A percentile compares a stretch with the other conserved stretches of the same genome.
phyloP scores from a whole-genome alignment of 2,329 filamentous ascomycete genomes.

The Sporothrix schenckii region DNA sequence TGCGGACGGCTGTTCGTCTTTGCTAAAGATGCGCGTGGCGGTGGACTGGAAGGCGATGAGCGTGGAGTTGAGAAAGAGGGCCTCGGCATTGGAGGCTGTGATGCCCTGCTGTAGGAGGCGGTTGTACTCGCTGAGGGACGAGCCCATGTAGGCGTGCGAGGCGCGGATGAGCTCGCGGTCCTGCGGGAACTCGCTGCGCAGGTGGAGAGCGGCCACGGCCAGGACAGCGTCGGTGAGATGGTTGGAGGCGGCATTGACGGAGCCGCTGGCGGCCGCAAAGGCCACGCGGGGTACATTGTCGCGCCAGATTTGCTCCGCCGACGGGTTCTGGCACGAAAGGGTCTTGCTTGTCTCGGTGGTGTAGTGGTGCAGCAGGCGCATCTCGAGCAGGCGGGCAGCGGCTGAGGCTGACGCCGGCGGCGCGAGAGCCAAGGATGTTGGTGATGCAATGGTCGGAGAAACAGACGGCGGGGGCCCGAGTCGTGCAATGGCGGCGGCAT shows the following conservation, averaged over 20 bases:
- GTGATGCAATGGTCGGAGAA: constrained; percentile 44
- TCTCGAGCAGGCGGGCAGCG: constrained; percentile 57
- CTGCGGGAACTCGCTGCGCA: constrained; percentile 59
- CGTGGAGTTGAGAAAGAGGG: constrained; percentile 64
- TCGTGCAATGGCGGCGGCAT: constrained; percentile 23
- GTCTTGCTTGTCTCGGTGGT: constrained; percentile 64
- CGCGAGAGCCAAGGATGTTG: constrained; percentile 44
- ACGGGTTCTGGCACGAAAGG: constrained; percentile 56
- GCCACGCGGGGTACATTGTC: constrained; percentile 63
- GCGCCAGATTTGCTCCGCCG: constrained; percentile 61
- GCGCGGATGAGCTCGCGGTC: constrained; percentile 63
- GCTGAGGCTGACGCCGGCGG: constrained; percentile 43
- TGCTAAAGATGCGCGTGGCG: constrained; percentile 63
- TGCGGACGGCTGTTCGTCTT: constrained; percentile 50
- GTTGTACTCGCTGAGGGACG: constrained; percentile 64
- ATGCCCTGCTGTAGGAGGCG: constrained; percentile 60
- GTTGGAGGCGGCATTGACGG: constrained; percentile 43
- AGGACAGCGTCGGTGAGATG: constrained; percentile 67
- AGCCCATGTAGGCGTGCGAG: constrained; percentile 67
- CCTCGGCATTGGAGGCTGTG: constrained; percentile 61
- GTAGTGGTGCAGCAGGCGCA: constrained; percentile 67
- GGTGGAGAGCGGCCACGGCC: constrained; percentile 65
- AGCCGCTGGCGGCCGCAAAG: constrained; percentile 51
- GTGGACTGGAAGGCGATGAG: constrained; percentile 70
- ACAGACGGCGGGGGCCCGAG: constrained; percentile 18